Evolutionary conservation across 176 grass and related monocot genomes (phyloP).

Genomic region (Oryza meridionalis): DNA sequence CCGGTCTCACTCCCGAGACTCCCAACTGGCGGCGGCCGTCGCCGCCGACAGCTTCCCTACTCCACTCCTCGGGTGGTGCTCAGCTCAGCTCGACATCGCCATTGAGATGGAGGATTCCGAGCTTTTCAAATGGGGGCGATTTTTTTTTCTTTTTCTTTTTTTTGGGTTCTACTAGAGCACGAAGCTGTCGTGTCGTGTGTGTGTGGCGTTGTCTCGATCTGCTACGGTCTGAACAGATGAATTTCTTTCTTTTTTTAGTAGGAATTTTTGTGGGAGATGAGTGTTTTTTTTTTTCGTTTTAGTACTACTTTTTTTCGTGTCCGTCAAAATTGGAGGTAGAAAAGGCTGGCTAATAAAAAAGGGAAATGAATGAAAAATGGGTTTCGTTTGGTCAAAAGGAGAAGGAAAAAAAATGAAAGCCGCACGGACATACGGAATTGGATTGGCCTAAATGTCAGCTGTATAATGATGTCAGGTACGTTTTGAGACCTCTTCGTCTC

Average conservation of each 20-base stretch:
- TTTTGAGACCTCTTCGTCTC: too few relatives aligned
- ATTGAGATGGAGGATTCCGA: slow-evolving; percentile 15
- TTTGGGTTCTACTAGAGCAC: background rate
- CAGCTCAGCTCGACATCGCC: slow-evolving; percentile 13
- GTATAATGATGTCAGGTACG: too few relatives aligned
- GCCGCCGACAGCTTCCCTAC: background rate
- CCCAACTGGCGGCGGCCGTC: too few relatives aligned
- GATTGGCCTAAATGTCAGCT: too few relatives aligned
- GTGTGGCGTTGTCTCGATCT: too few relatives aligned
- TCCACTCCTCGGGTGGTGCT: background rate
- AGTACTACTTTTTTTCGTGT: background rate
- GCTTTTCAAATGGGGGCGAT: background rate
- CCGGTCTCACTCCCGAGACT: too few relatives aligned
- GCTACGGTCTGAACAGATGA: background rate
- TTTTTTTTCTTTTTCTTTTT: background rate
- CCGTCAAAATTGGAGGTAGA: background rate
- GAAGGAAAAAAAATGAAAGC: too few relatives aligned
- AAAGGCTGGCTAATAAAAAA: too few relatives aligned
- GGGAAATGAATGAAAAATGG: too few relatives aligned
- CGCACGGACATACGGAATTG: too few relatives aligned
- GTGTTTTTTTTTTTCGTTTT: too few relatives aligned
- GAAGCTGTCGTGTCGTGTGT: background rate
- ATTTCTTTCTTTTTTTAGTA: background rate
- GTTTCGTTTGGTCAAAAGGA: too few relatives aligned
- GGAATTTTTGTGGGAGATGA: background rate